Base-by-base conservation (phyloP, 768 basidiomycete genomes). In the Russula vinacea region DNA sequence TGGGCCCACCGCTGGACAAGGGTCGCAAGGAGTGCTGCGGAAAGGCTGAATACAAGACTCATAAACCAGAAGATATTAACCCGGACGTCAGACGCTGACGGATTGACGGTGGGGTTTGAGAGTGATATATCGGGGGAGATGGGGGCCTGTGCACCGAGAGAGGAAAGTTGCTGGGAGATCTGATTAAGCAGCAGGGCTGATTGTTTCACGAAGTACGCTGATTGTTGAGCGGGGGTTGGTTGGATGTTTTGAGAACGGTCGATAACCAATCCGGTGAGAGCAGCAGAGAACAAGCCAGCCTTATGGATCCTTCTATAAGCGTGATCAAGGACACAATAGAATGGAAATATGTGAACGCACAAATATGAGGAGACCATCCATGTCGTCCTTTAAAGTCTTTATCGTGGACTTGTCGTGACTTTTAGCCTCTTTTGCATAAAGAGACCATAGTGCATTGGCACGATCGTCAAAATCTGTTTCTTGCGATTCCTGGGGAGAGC, bases 1-100 rank as follows among this genome's bases (percentile, higher is more conserved):
- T 76, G 74, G 1, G 77, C 72, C 82, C 81, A 84, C 58, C 80
- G 78, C 66, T 84, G 78, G 35, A 80, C 77, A 5, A 84, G 68
- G 10, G 79, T 81, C 16, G 80, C 80, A 9, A 71, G 65, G n/a
- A 82, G 73, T 61, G 77, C 80, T 37, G 78, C 76, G 1, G 72
- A 73, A 14, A 84, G 73, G 62, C 79, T 80, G 49, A 79, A 71
- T 2, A 71, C 58, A 0, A 74, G 67, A 33, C 70, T 70, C 17
- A 68, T 49, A 65, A 81, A 80, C 78, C 78, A 82, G 10, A 78
- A 70, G 0, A 68, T 68, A 65, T 83, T 82, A 35, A 74, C 67
- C 62, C 76, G 77, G 35, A 78, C 64, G 4, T 77, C 68, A n/a
- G 77, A 75, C 1, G 65, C 61, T 32, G 75, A 73, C 1, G 71